Base-by-base conservation (phyloP, 1,284 basidiomycete species). In the Mycena citricolor region DNA sequence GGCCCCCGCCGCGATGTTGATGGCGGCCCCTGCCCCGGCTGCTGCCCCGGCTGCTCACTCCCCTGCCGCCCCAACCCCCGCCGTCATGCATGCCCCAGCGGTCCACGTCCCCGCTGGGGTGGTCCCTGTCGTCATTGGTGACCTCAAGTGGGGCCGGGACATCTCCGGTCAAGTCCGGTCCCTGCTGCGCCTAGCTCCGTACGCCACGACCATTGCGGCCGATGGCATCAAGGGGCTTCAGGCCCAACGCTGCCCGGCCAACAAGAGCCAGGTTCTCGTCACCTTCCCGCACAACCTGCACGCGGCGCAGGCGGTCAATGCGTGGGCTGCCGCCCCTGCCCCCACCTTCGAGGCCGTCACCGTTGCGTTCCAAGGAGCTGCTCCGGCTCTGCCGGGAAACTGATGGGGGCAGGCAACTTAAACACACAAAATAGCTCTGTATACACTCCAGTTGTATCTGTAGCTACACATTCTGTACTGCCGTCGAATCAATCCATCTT, bases 341-440 rank as follows among this genome's bases (percentile, higher is more conserved):
- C 17, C 42, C 3, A 35, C 33, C 7, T 43, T 23, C 14, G 42
- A 43, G 14, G 32, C 21, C 17, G 24, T 22, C 10, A 31, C 42
- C 4, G 28, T 43, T 10, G 35, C 26, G 5, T 43, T 43, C 42
- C 26, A n/a, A n/a, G n/a, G n/a, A n/a, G n/a, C n/a, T n/a, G n/a
- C n/a, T n/a, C n/a, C n/a, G n/a, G n/a, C n/a, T n/a, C n/a, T 23
- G 40, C 24, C 40, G 40, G 40, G 40, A 42, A 42, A 35, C 40
- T 42, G 32, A 31, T 21, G 19, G 24, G 40, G 40, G 39, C 39
- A 41, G 39, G 39, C 16, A 41, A 32, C 39, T 40, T 40, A 14
- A 12, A 29, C 13, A 21, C 25, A 33, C 24, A 32, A 13, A 20
- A 40, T 26, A 31, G 39, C 31, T 32, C 23, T 10, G 21, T 20